A percentile compares a stretch with the other conserved stretches of the same genome.
These are phyloP conservation scores for Pichia norvegensis DNA, from an alignment of 1,139 yeast species.

Conservation along the genomic window DNA sequence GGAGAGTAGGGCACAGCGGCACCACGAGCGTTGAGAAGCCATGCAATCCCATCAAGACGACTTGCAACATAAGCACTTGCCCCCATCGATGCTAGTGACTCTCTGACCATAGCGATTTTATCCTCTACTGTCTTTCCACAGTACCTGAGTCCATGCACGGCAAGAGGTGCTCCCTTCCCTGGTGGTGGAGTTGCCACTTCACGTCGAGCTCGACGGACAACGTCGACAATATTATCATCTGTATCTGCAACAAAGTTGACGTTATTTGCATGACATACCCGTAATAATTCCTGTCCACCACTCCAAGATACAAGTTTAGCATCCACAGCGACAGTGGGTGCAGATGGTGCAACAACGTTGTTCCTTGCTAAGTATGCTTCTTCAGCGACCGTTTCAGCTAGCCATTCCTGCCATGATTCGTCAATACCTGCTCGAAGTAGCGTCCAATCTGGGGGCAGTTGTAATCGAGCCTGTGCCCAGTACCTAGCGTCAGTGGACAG, in stretches of 20 bases:
- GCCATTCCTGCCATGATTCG: constrained; percentile 51
- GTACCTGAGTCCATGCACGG: constrained; percentile 33
- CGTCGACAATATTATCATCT: constrained; percentile 38
- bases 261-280: constrained; percentile 29
- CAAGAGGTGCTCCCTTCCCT: constrained; percentile 24
- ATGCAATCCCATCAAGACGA: constrained; percentile 47
- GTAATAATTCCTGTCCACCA: constrained; percentile 26
- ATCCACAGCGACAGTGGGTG: constrained; percentile 24
- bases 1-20: constrained; percentile 42
- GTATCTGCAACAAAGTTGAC: constrained; percentile 37
- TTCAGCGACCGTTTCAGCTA: constrained; percentile 28
- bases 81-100: not conserved
- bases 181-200: not conserved
- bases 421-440: constrained; percentile 44
- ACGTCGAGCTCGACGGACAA: constrained; percentile 22
- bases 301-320: constrained; percentile 31
- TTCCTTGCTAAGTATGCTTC: not conserved
- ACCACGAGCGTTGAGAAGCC: constrained; percentile 50
- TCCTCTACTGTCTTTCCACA: constrained; percentile 38
- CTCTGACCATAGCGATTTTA: constrained; percentile 26
- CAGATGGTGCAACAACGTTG: not conserved
- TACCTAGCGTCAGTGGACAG: constrained; percentile 53
- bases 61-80: constrained; percentile 17
- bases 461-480: constrained; percentile 46
- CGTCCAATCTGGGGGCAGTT: constrained; percentile 48